These are phyloP conservation scores for Lachnellula willkommii DNA, from an alignment of 2,329 filamentous ascomycete genomes.

Conservation along the genomic window DNA sequence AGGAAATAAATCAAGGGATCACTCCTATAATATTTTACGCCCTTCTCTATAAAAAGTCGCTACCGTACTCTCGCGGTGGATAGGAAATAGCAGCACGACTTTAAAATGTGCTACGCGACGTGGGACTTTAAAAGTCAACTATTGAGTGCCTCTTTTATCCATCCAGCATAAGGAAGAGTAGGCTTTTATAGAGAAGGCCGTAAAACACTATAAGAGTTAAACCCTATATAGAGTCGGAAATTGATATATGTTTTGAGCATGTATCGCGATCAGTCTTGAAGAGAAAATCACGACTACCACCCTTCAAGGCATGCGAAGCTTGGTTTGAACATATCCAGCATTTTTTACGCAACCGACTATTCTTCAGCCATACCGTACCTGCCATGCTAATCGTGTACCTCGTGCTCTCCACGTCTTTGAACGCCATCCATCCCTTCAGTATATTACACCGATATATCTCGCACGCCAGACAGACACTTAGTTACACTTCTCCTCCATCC, in stretches of 20 bases:
- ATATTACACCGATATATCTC: neutral
- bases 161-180: neutral
- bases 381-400: neutral
- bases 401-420: neutral
- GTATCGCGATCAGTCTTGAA: neutral
- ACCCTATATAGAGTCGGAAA: neutral
- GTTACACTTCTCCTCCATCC: constrained; percentile 30
- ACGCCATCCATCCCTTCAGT: neutral
- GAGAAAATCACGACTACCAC: neutral
- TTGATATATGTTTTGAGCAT: neutral
- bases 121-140: neutral
- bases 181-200: neutral
- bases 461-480: neutral
- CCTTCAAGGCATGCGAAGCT: neutral
- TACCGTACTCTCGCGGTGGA: neutral
- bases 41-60: neutral
- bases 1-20: neutral
- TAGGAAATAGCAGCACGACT: neutral
- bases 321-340: neutral
- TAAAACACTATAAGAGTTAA: neutral
- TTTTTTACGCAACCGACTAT: neutral
- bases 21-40: no score
- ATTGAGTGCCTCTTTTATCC: neutral
- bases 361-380: neutral
- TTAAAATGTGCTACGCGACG: neutral